Percentiles rank a stretch among this genome's conserved stretches.
Conservation (phyloP, 331 rosid genomes). For the Spiraea crenata region DNA sequence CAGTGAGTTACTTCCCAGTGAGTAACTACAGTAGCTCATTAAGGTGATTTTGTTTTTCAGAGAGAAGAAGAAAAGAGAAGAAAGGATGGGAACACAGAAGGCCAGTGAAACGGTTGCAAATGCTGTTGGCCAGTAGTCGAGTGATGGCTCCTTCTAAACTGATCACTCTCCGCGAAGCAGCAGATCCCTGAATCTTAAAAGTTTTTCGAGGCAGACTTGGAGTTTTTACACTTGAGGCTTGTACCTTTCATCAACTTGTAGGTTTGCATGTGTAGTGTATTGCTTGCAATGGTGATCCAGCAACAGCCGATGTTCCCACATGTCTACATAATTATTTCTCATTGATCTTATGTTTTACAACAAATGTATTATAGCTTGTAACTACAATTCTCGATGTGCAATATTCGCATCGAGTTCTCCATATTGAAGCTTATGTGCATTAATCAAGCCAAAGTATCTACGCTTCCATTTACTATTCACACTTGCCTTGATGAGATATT, state of each 20-base stretch:
- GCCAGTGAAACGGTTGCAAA: slow-evolving; percentile 67
- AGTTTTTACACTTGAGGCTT: slow-evolving; percentile 27
- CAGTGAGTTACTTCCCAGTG: not conserved
- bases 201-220: slow-evolving; percentile 37
- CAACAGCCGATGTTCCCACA: slow-evolving; percentile 19
- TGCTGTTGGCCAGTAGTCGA: slow-evolving; percentile 39
- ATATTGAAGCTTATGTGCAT: slow-evolving; percentile 20
- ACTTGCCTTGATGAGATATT: too few species aligned
- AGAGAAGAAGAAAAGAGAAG: slow-evolving; percentile 89
- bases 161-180: slow-evolving; percentile 28
- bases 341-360: not conserved
- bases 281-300: slow-evolving; percentile 28
- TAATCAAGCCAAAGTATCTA: too few species aligned
- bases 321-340: slow-evolving; percentile 17
- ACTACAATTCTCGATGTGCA: slow-evolving; percentile 26
- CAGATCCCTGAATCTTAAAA: slow-evolving; percentile 22
- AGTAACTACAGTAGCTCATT: slow-evolving; percentile 1
- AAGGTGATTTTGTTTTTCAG: slow-evolving; percentile 45
- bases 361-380: slow-evolving; percentile 29
- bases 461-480: too few species aligned
- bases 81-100: slow-evolving; percentile 59
- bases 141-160: slow-evolving; percentile 22
- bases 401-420: slow-evolving; percentile 16
- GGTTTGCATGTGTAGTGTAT: slow-evolving; percentile 15
- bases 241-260: slow-evolving; percentile 30